These are phyloP conservation scores for Jamesozyma rosinii DNA, from an alignment of 805 yeast genomes.

Conservation along the genomic window DNA sequence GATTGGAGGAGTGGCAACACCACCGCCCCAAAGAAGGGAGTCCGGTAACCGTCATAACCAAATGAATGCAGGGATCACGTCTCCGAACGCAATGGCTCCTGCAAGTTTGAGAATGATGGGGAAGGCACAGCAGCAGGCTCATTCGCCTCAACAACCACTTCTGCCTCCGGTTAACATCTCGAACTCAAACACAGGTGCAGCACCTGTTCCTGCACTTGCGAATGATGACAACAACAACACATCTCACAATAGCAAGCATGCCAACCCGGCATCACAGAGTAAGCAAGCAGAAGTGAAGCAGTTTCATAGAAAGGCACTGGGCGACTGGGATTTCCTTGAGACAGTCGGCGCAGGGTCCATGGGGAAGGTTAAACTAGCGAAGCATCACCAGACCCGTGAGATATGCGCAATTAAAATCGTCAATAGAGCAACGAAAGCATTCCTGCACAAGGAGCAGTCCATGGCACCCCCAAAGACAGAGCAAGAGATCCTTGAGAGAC, in stretches of 20 bases:
- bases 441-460: slow-evolving; percentile 60
- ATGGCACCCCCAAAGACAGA: slow-evolving; percentile 58
- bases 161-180: slow-evolving; percentile 20
- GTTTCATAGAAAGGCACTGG: slow-evolving; percentile 80
- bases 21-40: background rate
- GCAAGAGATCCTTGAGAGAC: slow-evolving; percentile 45
- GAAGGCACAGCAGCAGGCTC: slow-evolving; percentile 3
- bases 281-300: slow-evolving; percentile 17
- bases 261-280: background rate
- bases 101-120: slow-evolving; percentile 32
- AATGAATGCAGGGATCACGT: background rate
- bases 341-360: slow-evolving; percentile 97
- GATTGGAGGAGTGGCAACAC: slow-evolving; percentile 19
- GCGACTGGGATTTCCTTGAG: slow-evolving; percentile 94
- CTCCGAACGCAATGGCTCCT: slow-evolving; percentile 22
- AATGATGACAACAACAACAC: slow-evolving; percentile 5
- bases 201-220: background rate
- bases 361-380: slow-evolving; percentile 97
- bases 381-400: slow-evolving; percentile 70
- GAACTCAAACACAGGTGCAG: background rate
- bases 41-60: background rate
- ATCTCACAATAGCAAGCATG: background rate
- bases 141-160: slow-evolving; percentile 11
- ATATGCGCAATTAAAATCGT: slow-evolving; percentile 90
- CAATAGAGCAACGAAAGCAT: slow-evolving; percentile 79